Evolutionary conservation across 2,329 filamentous ascomycete genomes (phyloP), one percentile per base, ranked within the genome.

Genomic region (Beauveria varroae): DNA sequence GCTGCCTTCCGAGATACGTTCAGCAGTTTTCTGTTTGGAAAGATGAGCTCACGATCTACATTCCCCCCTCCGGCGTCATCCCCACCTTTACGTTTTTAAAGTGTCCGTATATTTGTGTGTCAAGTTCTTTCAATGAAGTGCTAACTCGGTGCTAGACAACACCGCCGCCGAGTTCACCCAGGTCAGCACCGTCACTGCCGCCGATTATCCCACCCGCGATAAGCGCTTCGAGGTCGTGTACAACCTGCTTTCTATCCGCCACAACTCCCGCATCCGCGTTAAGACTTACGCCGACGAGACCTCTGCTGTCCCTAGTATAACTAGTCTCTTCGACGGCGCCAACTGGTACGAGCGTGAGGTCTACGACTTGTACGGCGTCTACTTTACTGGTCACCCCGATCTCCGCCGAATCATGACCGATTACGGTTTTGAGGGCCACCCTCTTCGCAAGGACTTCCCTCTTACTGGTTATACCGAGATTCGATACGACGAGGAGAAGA

Each of bases 11-110:
- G 70, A 98, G 97, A 82, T 97, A 96, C 78, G 86, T 99, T 70
- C 96, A 99, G 80, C 95, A 99, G 79, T 98, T 98, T 80, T 96
- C 93, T 14, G 93, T 99, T 61, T 99, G 95, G 95, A 99, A 99
- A 80, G 95, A 99, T 74, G 95, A 99, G 78, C 86, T 99, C 73
- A 92, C 89, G 69, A 91, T 97, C 74, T 93, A 96, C 77, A 95
- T 98, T 71, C 82, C 91, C 53, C 95, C 95, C 1, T 79, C 89
- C 43, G 95, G 91, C 67, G 86, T 98, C 68, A 85, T 97, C 68
- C 95, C 95, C 44, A 89, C 96, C 70, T 93, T 99, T 76, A 86
- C 84, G 64, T 99, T 99, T 80, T 83, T 99, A 70, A 98, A 98
- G 80, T 85, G 85, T 86, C 72, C 62, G 72, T 70, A 28, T n/a